A percentile compares a stretch with the other conserved stretches of the same genome.
These are phyloP conservation scores for Cladosporium colombiae DNA, from an alignment of 2,329 filamentous ascomycete genomes.

Conservation along the genomic window DNA sequence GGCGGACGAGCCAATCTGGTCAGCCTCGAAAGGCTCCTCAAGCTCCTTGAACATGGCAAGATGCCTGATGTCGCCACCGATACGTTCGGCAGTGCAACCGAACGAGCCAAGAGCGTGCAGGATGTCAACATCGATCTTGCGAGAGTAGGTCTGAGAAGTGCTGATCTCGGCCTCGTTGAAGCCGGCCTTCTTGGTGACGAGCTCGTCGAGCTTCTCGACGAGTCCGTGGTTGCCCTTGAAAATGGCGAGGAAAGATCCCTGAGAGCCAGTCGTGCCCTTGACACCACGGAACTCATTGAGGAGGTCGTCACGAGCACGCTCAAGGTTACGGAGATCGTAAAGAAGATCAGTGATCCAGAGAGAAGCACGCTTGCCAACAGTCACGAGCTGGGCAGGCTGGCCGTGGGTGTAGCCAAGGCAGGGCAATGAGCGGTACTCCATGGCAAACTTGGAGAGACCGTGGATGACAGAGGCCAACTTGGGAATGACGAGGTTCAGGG, in stretches of 20 bases:
- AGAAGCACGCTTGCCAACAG: constrained; percentile 66
- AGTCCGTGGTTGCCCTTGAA: constrained; percentile 63
- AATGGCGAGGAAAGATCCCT: constrained; percentile 74
- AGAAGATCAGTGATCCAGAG: constrained; percentile 76
- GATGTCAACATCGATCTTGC: constrained; percentile 81
- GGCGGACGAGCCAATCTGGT: constrained; percentile 71
- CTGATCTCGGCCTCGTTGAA: constrained; percentile 64
- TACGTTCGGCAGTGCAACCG: constrained; percentile 75
- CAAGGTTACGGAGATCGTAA: constrained; percentile 73
- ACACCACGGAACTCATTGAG: constrained; percentile 68
- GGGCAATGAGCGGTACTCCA: constrained; percentile 70
- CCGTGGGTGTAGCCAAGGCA: constrained; percentile 77
- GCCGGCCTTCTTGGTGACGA: constrained; percentile 66
- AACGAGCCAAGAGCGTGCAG: constrained; percentile 78
- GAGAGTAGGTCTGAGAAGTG: constrained; percentile 72
- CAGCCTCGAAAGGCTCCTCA: constrained; percentile 79
- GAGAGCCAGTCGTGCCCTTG: constrained; percentile 72
- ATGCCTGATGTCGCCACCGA: constrained; percentile 73
- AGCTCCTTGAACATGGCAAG: constrained; percentile 77
- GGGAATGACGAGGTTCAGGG: constrained; percentile 71
- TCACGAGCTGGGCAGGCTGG: constrained; percentile 59
- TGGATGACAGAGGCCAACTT: constrained; percentile 78
- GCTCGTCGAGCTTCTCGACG: constrained; percentile 62
- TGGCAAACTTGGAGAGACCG: constrained; percentile 71
- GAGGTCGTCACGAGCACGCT: constrained; percentile 67